A percentile compares a stretch with the other conserved stretches of the same genome.
Evolutionary conservation across 2,329 filamentous ascomycete species (phyloP).

Genomic region (Colletotrichum plurivorum): DNA sequence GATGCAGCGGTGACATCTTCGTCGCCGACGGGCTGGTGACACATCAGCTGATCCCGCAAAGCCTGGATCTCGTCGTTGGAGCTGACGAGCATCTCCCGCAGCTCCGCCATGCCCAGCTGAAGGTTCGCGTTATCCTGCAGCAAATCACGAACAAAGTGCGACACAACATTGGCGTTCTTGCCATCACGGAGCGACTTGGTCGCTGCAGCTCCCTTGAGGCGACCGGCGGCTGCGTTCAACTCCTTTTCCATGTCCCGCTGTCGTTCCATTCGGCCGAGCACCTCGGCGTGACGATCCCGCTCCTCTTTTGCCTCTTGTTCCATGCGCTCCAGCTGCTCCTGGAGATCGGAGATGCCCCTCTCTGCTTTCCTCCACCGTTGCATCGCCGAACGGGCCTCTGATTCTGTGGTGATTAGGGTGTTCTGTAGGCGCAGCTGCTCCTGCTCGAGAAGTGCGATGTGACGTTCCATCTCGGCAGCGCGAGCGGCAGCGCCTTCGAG

Average conservation of each 20-base stretch:
- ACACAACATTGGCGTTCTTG: slow-evolving; percentile 79
- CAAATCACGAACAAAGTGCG: slow-evolving; percentile 95
- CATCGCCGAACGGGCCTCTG: slow-evolving; percentile 84
- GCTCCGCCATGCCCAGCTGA: slow-evolving; percentile 90
- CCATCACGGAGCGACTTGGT: slow-evolving; percentile 69
- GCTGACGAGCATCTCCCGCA: slow-evolving; percentile 89
- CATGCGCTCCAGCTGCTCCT: slow-evolving; percentile 90
- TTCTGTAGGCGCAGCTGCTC: slow-evolving; percentile 83
- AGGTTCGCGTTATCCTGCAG: slow-evolving; percentile 95
- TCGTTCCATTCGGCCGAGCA: slow-evolving; percentile 86
- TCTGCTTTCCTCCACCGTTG: slow-evolving; percentile 91
- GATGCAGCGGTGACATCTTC: slow-evolving; percentile 58
- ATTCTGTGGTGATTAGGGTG: slow-evolving; percentile 75
- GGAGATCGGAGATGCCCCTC: slow-evolving; percentile 80
- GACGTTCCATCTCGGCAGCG: slow-evolving; percentile 84
- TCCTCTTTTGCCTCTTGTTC: slow-evolving; percentile 88
- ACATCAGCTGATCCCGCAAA: slow-evolving; percentile 83
- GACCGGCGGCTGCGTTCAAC: slow-evolving; percentile 82
- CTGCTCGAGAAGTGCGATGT: slow-evolving; percentile 83
- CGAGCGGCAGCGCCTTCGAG: slow-evolving; percentile 81
- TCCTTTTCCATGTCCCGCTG: slow-evolving; percentile 87
- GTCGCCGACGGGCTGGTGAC: slow-evolving; percentile 78
- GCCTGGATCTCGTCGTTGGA: slow-evolving; percentile 96
- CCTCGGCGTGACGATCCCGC: slow-evolving; percentile 83
- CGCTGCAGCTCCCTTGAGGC: slow-evolving; percentile 85